Evolutionary conservation across 192 early-diverging fungal genomes (phyloP).

Genomic region (Podila minutissima): DNA sequence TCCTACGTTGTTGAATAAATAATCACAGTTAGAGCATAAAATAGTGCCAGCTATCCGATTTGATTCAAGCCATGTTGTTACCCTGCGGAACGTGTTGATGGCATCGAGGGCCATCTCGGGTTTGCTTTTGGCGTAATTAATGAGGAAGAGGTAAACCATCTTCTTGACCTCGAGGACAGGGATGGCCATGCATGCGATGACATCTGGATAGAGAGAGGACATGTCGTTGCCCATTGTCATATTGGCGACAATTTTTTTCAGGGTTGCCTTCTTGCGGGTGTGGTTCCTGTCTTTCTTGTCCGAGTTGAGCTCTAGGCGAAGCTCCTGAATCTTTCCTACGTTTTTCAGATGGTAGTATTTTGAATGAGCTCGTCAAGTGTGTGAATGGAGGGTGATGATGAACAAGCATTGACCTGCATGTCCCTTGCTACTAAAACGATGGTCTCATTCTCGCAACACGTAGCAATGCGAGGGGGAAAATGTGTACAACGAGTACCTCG

Average conservation of each 20-base stretch:
- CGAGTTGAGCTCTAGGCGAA: slow-evolving; percentile 85
- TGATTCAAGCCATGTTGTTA: slow-evolving; percentile 34
- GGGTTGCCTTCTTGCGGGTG: slow-evolving; percentile 83
- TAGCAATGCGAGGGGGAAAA: background rate
- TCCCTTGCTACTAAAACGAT: background rate
- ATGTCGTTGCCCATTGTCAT: slow-evolving; percentile 99
- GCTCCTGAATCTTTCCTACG: slow-evolving; percentile 89
- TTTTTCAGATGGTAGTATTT: background rate
- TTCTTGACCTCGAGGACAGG: slow-evolving; percentile 88
- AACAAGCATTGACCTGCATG: too few relatives aligned
- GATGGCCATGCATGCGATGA: slow-evolving; percentile 91
- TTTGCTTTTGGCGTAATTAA: slow-evolving; percentile 94
- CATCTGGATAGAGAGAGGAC: slow-evolving; percentile 92
- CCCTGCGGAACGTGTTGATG: slow-evolving; percentile 87
- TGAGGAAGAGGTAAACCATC: slow-evolving; percentile 96
- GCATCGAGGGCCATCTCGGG: slow-evolving; percentile 95
- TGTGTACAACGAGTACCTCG: slow-evolving; percentile 52
- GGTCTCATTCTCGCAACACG: too few relatives aligned
- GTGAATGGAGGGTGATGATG: background rate
- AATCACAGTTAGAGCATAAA: slow-evolving; percentile 7
- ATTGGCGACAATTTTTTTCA: slow-evolving; percentile 98
- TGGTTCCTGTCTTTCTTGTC: slow-evolving; percentile 87
- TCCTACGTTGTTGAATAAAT: slow-evolving; percentile 64
- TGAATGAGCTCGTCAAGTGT: background rate
- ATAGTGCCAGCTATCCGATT: background rate